Conservation (phyloP, 2,329 filamentous ascomycete genomes). For the Pseudogymnoascus sp. region DNA sequence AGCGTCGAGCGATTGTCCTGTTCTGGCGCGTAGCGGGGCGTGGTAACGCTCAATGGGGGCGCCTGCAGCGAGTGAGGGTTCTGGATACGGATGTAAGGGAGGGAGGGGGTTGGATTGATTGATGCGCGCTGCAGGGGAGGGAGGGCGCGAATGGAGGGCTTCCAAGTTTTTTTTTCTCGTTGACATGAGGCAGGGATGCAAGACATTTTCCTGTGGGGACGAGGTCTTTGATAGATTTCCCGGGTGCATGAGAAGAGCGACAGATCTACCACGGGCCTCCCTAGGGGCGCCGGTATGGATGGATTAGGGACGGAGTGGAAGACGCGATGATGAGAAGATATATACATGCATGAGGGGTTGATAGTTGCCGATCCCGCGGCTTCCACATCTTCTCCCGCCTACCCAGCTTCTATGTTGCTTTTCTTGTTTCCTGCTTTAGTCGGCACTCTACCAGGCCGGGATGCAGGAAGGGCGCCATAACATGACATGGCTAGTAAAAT, state of each 20-base stretch:
- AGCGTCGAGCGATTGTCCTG: neutral
- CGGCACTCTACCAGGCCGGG: neutral
- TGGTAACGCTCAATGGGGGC: neutral
- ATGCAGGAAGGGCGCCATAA: neutral
- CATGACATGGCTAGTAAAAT: neutral
- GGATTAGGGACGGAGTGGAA: neutral
- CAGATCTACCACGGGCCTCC: neutral
- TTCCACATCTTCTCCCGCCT: slow-evolving; percentile 1
- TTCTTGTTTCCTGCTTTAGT: neutral
- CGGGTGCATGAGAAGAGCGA: neutral
- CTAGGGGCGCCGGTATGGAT: neutral
- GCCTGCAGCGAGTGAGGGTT: neutral
- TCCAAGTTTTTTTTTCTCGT: neutral
- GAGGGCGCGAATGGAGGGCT: neutral
- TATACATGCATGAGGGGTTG: neutral
- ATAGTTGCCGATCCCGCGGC: slow-evolving; percentile 2
- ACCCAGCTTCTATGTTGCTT: neutral
- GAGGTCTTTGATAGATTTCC: neutral
- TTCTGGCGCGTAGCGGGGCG: neutral
- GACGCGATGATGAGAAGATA: neutral
- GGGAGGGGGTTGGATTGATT: neutral
- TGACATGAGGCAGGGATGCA: neutral
- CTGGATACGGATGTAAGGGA: neutral
- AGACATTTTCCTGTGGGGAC: neutral
- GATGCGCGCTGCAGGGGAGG: slow-evolving; percentile 4